Evolutionary conservation across 164 flowering plant species (phyloP).

Genomic region (Vitis cinerea): DNA sequence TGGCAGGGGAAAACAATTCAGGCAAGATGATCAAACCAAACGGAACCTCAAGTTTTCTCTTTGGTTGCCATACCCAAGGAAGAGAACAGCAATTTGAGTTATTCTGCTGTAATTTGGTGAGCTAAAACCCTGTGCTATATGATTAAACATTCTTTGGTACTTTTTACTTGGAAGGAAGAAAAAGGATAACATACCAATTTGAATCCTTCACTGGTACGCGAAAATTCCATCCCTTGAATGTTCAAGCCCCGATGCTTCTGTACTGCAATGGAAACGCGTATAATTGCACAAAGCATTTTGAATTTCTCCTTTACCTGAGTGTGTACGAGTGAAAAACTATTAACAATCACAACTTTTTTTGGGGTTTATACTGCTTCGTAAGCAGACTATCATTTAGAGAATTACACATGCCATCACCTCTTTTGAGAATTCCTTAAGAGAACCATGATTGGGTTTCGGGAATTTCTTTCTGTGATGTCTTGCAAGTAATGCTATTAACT

Average conservation of each 20-base stretch:
- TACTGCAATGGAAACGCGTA: constrained; percentile 46
- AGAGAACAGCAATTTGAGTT: too few species aligned
- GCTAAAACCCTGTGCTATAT: too few species aligned
- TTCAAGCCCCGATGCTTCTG: constrained; percentile 26
- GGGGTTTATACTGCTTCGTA: not conserved
- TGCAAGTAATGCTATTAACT: constrained; percentile 65
- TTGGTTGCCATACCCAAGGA: too few species aligned
- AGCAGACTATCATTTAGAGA: not conserved
- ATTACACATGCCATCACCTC: constrained; percentile 30
- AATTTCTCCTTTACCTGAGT: constrained; percentile 50
- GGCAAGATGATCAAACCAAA: too few species aligned
- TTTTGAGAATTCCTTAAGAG: constrained; percentile 32
- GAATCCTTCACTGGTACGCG: constrained; percentile 36
- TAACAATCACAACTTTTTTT: not conserved
- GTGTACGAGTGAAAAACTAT: not conserved
- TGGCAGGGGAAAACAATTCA: too few species aligned
- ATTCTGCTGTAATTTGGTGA: too few species aligned
- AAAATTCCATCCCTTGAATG: constrained; percentile 26
- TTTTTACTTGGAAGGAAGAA: not conserved
- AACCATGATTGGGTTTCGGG: constrained; percentile 33
- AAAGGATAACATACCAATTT: constrained; percentile 39
- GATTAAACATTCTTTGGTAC: not conserved
- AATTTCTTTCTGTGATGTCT: constrained; percentile 72
- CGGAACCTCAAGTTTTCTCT: too few species aligned
- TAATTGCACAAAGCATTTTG: constrained; percentile 48